Base-by-base conservation (phyloP, 1,139 yeast genomes). In the Ogataea hybrid region DNA sequence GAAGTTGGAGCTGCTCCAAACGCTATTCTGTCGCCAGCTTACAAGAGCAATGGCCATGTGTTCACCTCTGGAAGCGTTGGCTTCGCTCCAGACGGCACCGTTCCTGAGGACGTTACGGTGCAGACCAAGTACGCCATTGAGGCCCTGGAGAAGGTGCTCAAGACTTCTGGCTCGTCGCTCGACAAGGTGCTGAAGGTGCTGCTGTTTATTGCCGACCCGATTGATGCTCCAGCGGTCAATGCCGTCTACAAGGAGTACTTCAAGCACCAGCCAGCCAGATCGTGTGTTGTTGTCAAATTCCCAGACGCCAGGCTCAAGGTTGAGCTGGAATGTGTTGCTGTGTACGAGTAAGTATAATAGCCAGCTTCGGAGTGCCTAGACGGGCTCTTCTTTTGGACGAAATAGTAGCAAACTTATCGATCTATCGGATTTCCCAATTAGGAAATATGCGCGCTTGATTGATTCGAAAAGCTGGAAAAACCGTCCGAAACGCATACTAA, bases 181-280 rank as follows among this genome's bases (percentile, higher is more conserved):
- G 76, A 72, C 47, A 67, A 69, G 47, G 78, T 70, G 9, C 57
- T 78, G 57, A 78, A 78, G 62, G 80, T 76, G 6, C 59, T 73
- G 49, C 66, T 76, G 52, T 76, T 76, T 59, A 68, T 78, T 41
- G 64, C 70, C 31, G 70, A 75, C 53, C 68, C 70, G 38, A 64
- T 63, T 33, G 71, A 75, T 56, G 68, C 73, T 28, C 59, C 69
- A 16, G 63, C 58, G 25, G 68, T 78, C 55, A 77, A 76, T 58
- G 60, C 65, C 42, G 68, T 77, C 30, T 77, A 77, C 57, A 69
- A 65, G 17, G 63, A 68, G 50, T 64, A 70, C 56, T 73, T 77
- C 57, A 62, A 67, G 3, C 67, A 68, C 40, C 68, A 68, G 54
- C 84, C 84, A n/a, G 75, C 78, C 22, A 67, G 84, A 61, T 70